Evolutionary conservation across 257 asterid species (phyloP).

Genomic region (Solanum lignicaule): DNA sequence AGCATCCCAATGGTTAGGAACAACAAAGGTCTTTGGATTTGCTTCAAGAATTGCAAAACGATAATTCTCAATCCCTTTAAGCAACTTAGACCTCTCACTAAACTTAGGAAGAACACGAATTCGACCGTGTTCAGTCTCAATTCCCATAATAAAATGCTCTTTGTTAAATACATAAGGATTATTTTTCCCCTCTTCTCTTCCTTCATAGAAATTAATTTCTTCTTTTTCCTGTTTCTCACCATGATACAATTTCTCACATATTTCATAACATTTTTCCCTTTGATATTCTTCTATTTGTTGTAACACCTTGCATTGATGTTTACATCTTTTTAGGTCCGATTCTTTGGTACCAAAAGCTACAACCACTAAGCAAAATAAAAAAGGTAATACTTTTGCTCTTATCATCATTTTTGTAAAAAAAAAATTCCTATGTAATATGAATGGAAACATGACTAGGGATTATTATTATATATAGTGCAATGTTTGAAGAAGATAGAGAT

Average conservation of each 20-base stretch:
- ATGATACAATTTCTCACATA: constrained; percentile 4
- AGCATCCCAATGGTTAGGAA: constrained; percentile 66
- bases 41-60: constrained; percentile 48
- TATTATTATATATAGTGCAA: not conserved
- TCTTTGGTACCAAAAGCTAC: constrained; percentile 10
- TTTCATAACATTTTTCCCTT: constrained; percentile 1
- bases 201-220: not conserved
- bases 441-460: not conserved
- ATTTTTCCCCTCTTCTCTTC: not conserved
- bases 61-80: constrained; percentile 48
- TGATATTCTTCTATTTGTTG: not conserved
- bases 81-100: constrained; percentile 41
- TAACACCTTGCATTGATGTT: constrained; percentile 15
- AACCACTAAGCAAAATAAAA: constrained; percentile 5
- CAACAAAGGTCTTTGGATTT: constrained; percentile 48
- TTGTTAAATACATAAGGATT: constrained; percentile 57
- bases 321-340: constrained; percentile 19
- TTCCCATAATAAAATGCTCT: constrained; percentile 30
- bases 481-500: not conserved
- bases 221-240: constrained; percentile 1
- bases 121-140: constrained; percentile 39
- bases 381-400: not conserved
- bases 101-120: constrained; percentile 48
- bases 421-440: too few species aligned
- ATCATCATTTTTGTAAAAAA: not conserved